phyloP scores from a whole-genome alignment of 2,329 filamentous ascomycete genomes.

The Sporothrix phasma region DNA sequence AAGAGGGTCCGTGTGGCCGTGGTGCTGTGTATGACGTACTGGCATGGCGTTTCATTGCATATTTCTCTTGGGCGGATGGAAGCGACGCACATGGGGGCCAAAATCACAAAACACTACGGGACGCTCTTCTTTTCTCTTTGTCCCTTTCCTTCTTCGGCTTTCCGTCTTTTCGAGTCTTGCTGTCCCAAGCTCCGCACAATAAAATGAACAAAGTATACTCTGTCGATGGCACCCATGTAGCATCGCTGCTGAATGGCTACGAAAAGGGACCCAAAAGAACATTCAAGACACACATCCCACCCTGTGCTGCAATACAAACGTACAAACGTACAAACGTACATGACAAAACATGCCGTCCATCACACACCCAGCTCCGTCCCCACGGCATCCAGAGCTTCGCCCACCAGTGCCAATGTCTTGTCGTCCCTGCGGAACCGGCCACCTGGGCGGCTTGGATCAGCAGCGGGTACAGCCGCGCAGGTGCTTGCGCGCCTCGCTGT shows the following conservation, averaged over 20 bases:
- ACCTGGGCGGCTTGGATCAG: slow-evolving; percentile 53
- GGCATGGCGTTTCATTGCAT: slow-evolving; percentile 6
- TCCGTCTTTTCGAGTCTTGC: too few relatives aligned
- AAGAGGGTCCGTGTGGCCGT: neutral
- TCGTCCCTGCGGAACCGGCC: slow-evolving; percentile 50
- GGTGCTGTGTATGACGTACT: neutral
- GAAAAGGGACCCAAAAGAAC: too few relatives aligned
- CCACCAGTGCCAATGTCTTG: slow-evolving; percentile 47
- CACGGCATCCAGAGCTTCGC: slow-evolving; percentile 51
- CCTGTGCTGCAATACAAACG: too few relatives aligned
- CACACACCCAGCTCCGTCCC: slow-evolving; percentile 43
- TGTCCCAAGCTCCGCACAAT: too few relatives aligned
- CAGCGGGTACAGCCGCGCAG: slow-evolving; percentile 69
- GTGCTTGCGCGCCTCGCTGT: slow-evolving; percentile 58
- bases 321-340: too few relatives aligned
- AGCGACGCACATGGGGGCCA: neutral
- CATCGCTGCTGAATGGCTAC: too few relatives aligned
- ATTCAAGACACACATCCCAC: neutral
- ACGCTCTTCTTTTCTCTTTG: neutral
- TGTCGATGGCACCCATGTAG: too few relatives aligned
- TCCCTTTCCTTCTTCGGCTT: neutral
- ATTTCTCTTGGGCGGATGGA: neutral
- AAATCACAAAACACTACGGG: neutral
- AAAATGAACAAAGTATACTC: neutral
- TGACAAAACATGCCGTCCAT: neutral